Base-by-base conservation (phyloP, 805 yeast species). In the Metschnikowia gelsemii region DNA sequence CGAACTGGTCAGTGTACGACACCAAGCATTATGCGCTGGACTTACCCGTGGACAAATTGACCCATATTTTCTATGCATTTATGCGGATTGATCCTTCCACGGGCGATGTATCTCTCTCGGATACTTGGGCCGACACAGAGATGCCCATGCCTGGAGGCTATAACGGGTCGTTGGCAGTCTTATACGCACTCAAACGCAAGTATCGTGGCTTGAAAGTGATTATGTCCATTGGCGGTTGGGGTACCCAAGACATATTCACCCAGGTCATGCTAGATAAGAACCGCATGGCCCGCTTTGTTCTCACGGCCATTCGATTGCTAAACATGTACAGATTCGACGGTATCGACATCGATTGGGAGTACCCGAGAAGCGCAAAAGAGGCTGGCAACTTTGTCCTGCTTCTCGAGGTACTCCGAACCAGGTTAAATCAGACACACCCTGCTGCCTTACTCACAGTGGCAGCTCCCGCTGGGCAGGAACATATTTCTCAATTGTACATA, bases 311-410 rank as follows among this genome's bases (percentile, higher is more conserved):
- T 0, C 58, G 62, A 0, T 60, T 76, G 18, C 68, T 87, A 58
- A 42, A 61, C 2, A 62, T 70, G 32, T 76, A 78, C 56, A 82
- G 84, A 0, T 81, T 93, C 55, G 97, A 93, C 59, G 98, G 99
- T 0, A 66, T 91, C 33, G 98, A 93, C 61, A 65, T 91, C 21
- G 99, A 91, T 63, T 91, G 96, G 96, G 99, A 91, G 62, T 91
- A 81, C 55, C 96, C 96, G 0, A 57, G 61, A 6, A 68, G 59
- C 30, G 54, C 57, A 3, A 55, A 58, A 0, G 81, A 85, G 46
- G 78, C 79, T 1, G 34, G 52, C 0, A 56, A 60, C 27, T 72
- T 79, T 46, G 65, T 75, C 1, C 53, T 57, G 3, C 47, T 87
- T 28, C 59, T 84, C 14, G 50, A 52, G 31, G 27, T 45, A 41